phyloP scores from a whole-genome alignment of 2,329 filamentous ascomycete genomes.

The Aspergillus quadricinctus region DNA sequence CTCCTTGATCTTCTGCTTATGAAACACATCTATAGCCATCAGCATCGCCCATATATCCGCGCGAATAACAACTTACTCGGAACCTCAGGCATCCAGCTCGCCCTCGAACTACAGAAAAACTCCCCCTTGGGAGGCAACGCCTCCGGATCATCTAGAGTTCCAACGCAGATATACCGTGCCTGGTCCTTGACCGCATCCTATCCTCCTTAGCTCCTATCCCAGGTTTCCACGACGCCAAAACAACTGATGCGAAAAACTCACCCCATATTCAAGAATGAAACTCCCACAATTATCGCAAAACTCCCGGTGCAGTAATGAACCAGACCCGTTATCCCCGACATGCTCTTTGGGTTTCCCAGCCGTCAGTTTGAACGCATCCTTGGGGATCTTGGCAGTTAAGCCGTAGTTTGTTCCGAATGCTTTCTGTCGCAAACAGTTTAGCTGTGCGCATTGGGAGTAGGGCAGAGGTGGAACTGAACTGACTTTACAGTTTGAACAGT shows the following conservation, averaged over 20 bases:
- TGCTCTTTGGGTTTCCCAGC: constrained; percentile 42
- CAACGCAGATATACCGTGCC: constrained; percentile 45
- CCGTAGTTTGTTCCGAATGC: constrained; percentile 51
- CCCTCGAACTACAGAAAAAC: constrained; percentile 50
- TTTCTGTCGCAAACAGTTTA: constrained; percentile 32
- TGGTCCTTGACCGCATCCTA: constrained; percentile 30
- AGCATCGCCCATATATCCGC: background rate
- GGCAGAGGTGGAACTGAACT: background rate
- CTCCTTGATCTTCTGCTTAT: constrained; percentile 45
- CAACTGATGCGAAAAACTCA: constrained; percentile 23
- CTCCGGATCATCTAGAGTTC: constrained; percentile 48
- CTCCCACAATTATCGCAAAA: constrained; percentile 52
- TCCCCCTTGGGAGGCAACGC: constrained; percentile 51
- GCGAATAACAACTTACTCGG: constrained; percentile 33
- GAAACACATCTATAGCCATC: constrained; percentile 38
- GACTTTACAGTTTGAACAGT: constrained; percentile 52
- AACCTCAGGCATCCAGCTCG: constrained; percentile 50
- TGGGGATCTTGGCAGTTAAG: constrained; percentile 49
- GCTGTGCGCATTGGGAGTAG: no score
- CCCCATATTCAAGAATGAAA: constrained; percentile 50
- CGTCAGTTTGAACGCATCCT: constrained; percentile 40
- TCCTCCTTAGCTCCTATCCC: background rate
- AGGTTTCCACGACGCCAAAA: no score
- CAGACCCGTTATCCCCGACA: constrained; percentile 49
- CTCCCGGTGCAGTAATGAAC: constrained; percentile 45